A percentile compares a stretch with the other conserved stretches of the same genome.
Conservation (phyloP, 345 rosid genomes). For the Balakata baccata region DNA sequence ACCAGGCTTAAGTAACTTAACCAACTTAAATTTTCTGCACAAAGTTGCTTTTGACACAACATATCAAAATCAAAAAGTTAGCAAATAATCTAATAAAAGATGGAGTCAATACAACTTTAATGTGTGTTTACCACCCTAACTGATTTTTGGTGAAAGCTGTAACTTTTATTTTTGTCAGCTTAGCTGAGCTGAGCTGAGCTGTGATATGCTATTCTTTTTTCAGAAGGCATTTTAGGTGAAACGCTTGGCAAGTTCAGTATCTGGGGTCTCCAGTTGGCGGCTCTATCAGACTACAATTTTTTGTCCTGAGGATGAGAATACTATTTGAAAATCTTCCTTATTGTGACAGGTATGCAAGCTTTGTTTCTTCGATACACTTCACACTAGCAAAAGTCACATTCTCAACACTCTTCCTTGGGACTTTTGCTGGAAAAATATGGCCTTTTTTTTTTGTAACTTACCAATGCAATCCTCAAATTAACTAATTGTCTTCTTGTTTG, state of each 20-base stretch:
- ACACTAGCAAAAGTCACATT: too few relatives aligned
- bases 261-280: slow-evolving; percentile 54
- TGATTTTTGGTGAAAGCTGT: neutral
- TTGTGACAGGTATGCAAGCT: slow-evolving; percentile 39
- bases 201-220: slow-evolving; percentile 2
- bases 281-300: slow-evolving; percentile 42
- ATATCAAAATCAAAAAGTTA: too few relatives aligned
- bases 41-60: too few relatives aligned
- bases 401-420: too few relatives aligned
- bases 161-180: neutral
- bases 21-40: too few relatives aligned
- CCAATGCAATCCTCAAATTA: too few relatives aligned
- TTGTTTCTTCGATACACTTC: neutral
- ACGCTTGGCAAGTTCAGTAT: slow-evolving; percentile 55
- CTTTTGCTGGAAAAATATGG: too few relatives aligned
- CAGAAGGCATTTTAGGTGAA: slow-evolving; percentile 58
- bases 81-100: neutral
- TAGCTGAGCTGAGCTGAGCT: too few relatives aligned
- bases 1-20: too few relatives aligned
- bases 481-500: too few relatives aligned
- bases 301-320: slow-evolving; percentile 48
- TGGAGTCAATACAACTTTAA: neutral
- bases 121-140: neutral
- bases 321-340: slow-evolving; percentile 52
- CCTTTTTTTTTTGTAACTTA: too few relatives aligned